Evolutionary conservation across 1,284 basidiomycete genomes (phyloP).

Genomic region (Ceratobasidium sp.): DNA sequence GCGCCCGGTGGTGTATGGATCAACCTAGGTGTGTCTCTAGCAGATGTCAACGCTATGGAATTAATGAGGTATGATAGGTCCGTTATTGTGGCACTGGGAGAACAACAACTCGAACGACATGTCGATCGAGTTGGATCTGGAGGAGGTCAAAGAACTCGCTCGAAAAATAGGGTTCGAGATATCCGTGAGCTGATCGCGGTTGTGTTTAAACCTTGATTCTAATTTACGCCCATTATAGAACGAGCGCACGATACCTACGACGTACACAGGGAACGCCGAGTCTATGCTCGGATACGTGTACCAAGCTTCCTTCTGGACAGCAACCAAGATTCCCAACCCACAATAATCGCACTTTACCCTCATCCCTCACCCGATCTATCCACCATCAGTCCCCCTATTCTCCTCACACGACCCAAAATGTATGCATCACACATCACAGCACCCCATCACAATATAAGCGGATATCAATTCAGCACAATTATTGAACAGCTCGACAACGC

Average conservation of each 20-base stretch:
- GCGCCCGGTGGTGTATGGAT: slow-evolving; percentile 90
- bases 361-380: neutral
- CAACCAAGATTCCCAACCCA: slow-evolving; percentile 64
- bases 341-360: neutral
- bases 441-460: neutral
- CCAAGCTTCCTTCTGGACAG: slow-evolving; percentile 84
- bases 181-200: slow-evolving; percentile 61
- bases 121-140: slow-evolving; percentile 88
- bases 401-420: slow-evolving; percentile 1
- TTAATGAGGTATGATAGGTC: slow-evolving; percentile 63
- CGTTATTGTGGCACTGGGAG: slow-evolving; percentile 96
- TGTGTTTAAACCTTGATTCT: neutral
- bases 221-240: slow-evolving; percentile 63
- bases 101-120: slow-evolving; percentile 83
- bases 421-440: neutral
- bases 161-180: slow-evolving; percentile 84
- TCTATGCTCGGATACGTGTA: slow-evolving; percentile 93
- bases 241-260: slow-evolving; percentile 80
- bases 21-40: slow-evolving; percentile 70
- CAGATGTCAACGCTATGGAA: neutral
- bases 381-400: too few relatives aligned
- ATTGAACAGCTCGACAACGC: slow-evolving; percentile 33
- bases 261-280: slow-evolving; percentile 86
- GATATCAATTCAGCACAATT: slow-evolving; percentile 35
- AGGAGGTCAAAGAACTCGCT: slow-evolving; percentile 85